Base-by-base conservation (phyloP, 176 grass and related monocot genomes). In the Canna indica region DNA sequence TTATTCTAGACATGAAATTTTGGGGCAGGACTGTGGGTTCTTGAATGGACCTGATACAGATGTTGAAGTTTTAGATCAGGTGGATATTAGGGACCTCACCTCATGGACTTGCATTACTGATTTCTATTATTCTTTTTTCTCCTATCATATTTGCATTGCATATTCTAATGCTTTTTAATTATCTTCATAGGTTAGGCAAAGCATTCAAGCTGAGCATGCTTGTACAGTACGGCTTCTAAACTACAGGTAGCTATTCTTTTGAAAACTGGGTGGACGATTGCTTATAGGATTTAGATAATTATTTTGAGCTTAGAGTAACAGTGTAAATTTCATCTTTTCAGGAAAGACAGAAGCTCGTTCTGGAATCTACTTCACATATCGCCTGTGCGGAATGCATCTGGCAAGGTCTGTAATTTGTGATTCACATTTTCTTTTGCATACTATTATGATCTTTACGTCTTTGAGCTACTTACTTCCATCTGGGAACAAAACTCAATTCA, bases 281-380 rank as follows among this genome's bases (percentile, higher is more conserved):
- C 44, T 72, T 71, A 50, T 52, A 38, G 54, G 5, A 5, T 50
- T 70, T 26, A 67, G 26, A 48, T 10, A n/a, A 41, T 77, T 59
- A 22, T 31, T 10, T 61, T 78, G 39, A 4, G 74, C 60, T 20
- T 26, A 85, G 53, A 76, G 16, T 70, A 57, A 17, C 48, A 41
- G 4, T 81, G 20, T 59, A 73, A n/a, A 36, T 62, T 17, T 39
- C 73, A 61, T 28, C 64, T 56, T 81, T 75, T 81, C 82, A 99
- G 94, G 86, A 99, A 99, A 83, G 86, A 93, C 77, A 77, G 86
- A 75, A 90, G 86, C 31, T 80, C 77, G 8, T 99, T 93, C 75
- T 70, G 61, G 75, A 86, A 99, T 85, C 73, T 83, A 75, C 69
- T 93, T 67, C 94, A 99, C 62, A 76, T 93, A 67, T 99, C 94